These are phyloP conservation scores for Solanum medicagineum DNA, from an alignment of 257 asterid genomes.

Conservation along the genomic window DNA sequence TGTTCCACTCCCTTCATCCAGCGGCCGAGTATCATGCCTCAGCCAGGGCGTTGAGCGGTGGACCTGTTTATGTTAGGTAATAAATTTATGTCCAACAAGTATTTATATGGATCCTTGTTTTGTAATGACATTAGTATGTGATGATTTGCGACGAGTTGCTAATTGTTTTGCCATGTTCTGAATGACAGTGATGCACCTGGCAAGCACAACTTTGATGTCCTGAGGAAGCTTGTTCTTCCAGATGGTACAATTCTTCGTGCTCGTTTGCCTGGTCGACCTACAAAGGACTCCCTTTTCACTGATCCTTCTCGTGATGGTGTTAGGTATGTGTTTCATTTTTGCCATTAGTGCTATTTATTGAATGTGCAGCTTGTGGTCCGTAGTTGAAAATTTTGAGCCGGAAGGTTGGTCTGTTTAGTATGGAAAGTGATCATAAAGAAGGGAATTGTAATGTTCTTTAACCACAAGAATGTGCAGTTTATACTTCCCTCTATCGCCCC, in stretches of 20 bases:
- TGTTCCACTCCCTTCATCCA: slow-evolving; percentile 87
- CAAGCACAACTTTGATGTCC: slow-evolving; percentile 71
- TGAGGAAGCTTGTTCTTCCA: slow-evolving; percentile 68
- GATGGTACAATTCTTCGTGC: slow-evolving; percentile 88
- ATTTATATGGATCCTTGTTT: not conserved
- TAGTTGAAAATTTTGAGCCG: not conserved
- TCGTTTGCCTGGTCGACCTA: slow-evolving; percentile 81
- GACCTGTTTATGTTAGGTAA: slow-evolving; percentile 78
- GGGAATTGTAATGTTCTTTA: not conserved
- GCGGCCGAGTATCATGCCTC: slow-evolving; percentile 86
- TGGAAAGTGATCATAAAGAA: not conserved
- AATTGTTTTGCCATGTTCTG: not conserved
- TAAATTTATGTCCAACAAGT: not conserved
- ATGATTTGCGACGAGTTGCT: not conserved
- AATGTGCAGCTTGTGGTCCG: not conserved
- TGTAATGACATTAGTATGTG: not conserved
- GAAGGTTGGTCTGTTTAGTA: not conserved
- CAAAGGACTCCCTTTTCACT: slow-evolving; percentile 73
- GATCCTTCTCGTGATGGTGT: slow-evolving; percentile 94
- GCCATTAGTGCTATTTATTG: not conserved
- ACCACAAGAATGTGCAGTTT: not conserved
- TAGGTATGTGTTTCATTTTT: slow-evolving; percentile 28
- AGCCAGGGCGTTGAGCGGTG: slow-evolving; percentile 75
- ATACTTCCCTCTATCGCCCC: not conserved
- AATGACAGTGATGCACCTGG: slow-evolving; percentile 80